Base-by-base conservation (phyloP, 2,329 filamentous ascomycete species). In the Aspergillus ochraceus region DNA sequence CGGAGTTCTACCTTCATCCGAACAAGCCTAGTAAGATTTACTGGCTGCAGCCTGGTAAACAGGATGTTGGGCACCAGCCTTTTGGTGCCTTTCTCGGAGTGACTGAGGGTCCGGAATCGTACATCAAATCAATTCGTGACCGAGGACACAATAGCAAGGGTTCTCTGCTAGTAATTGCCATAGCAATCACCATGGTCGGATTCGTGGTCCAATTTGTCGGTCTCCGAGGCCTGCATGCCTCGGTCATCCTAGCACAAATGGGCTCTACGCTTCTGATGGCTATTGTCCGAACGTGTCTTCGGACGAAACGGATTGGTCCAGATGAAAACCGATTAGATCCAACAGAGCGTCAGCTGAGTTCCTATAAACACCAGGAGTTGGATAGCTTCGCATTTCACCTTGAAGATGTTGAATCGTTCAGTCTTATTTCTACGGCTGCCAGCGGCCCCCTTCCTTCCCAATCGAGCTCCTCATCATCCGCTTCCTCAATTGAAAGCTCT, bases 141-240 rank as follows among this genome's bases (percentile, higher is more conserved):
- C 54, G 52, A 11, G 46, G 58, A 51, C 61, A 64, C 6, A 52
- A 64, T 2, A 58, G 52, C 1, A 64, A 63, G 12, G 54, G 63
- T 3, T 9, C 65, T 1, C 54, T 67, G 5, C 66, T 73, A 1
- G 50, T 71, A 2, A 55, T 63, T 6, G 67, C 69, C 3, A 57
- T 77, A 9, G 17, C 49, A 0, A 52, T 70, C 1, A 74, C 74
- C 0, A 57, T 74, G 11, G 2, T 70, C 4, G 76, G 76, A 1
- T 79, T 75, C 19, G 62, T 78, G 3, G 50, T 74, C 1, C 76
- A 79, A 54, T 79, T 79, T 30, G 63, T 78, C 8, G 76, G 76
- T 2, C 63, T 76, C 1, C 67, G 76, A 52, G 75, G 72, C 1
- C 64, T 78, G 5, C 73, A 78, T 54, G 66, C 74, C 1, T 74